Conservation (phyloP, 2,329 filamentous ascomycete species). For the Colletotrichum camelliae region DNA sequence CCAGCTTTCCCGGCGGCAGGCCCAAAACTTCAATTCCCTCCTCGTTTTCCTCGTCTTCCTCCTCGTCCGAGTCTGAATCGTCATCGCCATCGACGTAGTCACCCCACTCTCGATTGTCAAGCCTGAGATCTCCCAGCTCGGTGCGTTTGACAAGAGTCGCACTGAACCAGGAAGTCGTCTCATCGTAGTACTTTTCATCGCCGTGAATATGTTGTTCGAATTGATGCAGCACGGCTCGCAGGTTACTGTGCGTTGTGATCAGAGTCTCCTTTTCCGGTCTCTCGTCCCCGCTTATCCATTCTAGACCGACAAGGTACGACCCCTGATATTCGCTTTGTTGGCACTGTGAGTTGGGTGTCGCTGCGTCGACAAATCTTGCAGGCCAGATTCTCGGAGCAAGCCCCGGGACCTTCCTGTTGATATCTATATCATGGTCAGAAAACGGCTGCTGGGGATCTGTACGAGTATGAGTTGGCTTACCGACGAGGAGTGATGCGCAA, state of each 20-base stretch:
- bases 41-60: constrained; percentile 30
- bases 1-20: not conserved
- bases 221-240: constrained; percentile 48
- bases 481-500: constrained; percentile 61
- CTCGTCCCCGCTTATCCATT: constrained; percentile 32
- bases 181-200: constrained; percentile 55
- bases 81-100: constrained; percentile 52
- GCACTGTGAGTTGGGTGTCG: constrained; percentile 26
- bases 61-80: constrained; percentile 39
- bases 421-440: constrained; percentile 46
- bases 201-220: constrained; percentile 54
- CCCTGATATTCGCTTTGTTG: constrained; percentile 57
- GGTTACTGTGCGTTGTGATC: constrained; percentile 43
- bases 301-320: constrained; percentile 66
- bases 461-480: constrained; percentile 41
- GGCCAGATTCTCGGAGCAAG: constrained; percentile 68
- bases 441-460: not conserved
- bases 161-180: constrained; percentile 53
- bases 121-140: constrained; percentile 46
- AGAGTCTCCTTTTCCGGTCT: constrained; percentile 44
- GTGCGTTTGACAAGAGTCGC: constrained; percentile 40
- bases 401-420: constrained; percentile 56
- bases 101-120: constrained; percentile 57
- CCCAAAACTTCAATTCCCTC: constrained; percentile 1
- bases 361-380: constrained; percentile 55